Conservation (phyloP, 2,329 filamentous ascomycete genomes). For the Talaromyces pinophilus region DNA sequence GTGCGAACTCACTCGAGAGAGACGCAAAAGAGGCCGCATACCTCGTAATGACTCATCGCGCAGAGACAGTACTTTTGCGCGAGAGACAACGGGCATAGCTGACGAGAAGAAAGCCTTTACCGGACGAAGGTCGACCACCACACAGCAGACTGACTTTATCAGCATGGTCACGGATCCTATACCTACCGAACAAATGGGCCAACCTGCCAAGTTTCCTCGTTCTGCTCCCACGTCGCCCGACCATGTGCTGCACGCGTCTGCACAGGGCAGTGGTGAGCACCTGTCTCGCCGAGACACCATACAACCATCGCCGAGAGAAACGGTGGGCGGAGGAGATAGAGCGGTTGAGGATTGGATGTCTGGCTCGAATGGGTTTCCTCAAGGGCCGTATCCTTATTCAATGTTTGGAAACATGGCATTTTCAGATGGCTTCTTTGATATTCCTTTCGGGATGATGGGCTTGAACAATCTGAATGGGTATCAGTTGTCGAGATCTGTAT, state of each 20-base stretch:
- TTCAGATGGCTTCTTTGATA: constrained; percentile 20
- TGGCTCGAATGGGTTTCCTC: constrained; percentile 21
- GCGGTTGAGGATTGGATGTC: constrained; percentile 25
- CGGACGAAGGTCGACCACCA: constrained; percentile 5
- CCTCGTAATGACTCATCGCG: constrained; percentile 61
- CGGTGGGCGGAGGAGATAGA: constrained; percentile 20
- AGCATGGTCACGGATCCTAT: constrained; percentile 23
- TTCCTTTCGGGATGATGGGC: constrained; percentile 23
- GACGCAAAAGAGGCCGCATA: constrained; percentile 91
- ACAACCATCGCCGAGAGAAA: constrained; percentile 27
- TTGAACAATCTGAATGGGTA: constrained; percentile 33
- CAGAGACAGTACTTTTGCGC: constrained; percentile 18
- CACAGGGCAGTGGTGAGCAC: constrained; percentile 34
- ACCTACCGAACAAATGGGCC: constrained; percentile 14
- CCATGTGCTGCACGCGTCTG: constrained; percentile 33
- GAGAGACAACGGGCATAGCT: constrained; percentile 13
- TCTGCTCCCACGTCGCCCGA: constrained; percentile 16
- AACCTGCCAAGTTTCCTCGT: constrained; percentile 14
- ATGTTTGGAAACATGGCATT: constrained; percentile 23
- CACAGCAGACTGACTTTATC: constrained; percentile 21
- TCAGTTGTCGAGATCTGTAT: constrained; percentile 57
- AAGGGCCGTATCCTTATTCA: constrained; percentile 18
- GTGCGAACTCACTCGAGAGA: constrained; percentile 87
- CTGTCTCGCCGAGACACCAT: constrained; percentile 29
- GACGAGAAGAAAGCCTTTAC: constrained; percentile 10